These are phyloP conservation scores for Singerocomus inundabilis DNA, from an alignment of 1,284 basidiomycete genomes.

Conservation along the genomic window DNA sequence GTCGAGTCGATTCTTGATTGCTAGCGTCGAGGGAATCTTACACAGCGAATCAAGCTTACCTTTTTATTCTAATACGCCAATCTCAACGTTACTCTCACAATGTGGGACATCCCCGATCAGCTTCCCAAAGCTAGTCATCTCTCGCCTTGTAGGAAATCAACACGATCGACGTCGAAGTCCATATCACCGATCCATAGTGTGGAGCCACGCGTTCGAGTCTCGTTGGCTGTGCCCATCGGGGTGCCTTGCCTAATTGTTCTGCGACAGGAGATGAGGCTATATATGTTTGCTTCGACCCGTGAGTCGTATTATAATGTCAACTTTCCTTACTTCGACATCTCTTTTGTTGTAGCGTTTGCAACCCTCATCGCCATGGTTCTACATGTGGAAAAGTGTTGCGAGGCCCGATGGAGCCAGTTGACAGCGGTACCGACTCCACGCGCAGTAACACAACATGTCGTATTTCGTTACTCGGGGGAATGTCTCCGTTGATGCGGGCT, in stretches of 20 bases:
- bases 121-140: constrained; percentile 21
- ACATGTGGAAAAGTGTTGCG: neutral
- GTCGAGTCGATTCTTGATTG: constrained; percentile 8
- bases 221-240: constrained; percentile 24
- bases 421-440: neutral
- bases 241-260: constrained; percentile 21
- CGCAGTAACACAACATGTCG: neutral
- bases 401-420: neutral
- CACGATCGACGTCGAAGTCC: constrained; percentile 32
- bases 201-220: constrained; percentile 22
- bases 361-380: neutral
- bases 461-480: neutral
- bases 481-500: neutral
- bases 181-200: constrained; percentile 19
- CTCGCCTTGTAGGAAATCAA: constrained; percentile 21
- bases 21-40: constrained; percentile 4
- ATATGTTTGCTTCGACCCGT: constrained; percentile 14
- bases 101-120: constrained; percentile 15
- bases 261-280: constrained; percentile 10
- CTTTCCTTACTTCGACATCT: constrained; percentile 20
- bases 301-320: constrained; percentile 5
- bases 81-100: constrained; percentile 17
- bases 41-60: constrained; percentile 1
- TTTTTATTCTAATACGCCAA: constrained; percentile 13
- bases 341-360: constrained; percentile 1